Base-by-base conservation (phyloP, 768 basidiomycete species). In the Boletus edulis region DNA sequence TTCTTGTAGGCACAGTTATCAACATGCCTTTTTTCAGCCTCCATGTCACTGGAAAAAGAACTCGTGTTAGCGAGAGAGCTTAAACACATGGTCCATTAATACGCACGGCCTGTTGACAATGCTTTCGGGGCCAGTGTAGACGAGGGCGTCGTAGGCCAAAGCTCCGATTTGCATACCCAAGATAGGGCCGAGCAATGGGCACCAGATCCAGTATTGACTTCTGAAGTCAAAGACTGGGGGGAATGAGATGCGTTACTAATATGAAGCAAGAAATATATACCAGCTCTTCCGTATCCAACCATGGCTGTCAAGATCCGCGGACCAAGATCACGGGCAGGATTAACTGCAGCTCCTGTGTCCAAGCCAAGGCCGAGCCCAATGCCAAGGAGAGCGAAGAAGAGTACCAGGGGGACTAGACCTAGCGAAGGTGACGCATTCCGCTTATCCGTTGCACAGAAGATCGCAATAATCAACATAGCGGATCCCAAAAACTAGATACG, bases 121-220 rank as follows among this genome's bases (percentile, higher is more conserved):
- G 48, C 77, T 80, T 51, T 87, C 84, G 5, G 75, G 60, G 17
- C 83, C 86, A 4, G 75, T 75, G 69, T 78, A 86, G 51, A 88
- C 52, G 56, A 85, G 72, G 3, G 72, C 42, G 60, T 89, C 87
- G 58, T 89, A 89, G 38, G 81, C 56, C 51, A 82, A 67, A 5
- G 76, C 73, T 13, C 81, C 87, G 6, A 71, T 64, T 54, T 81
- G 76, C 46, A 77, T 84, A 24, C 87, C 87, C 34, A 80, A 57
- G 63, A 87, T 79, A 10, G 85, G 81, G 2, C 73, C 84, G 38
- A 85, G 67, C 17, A 86, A 62, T 3, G 85, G 81, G 60, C 81
- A 81, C 87, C 87, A 89, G 35, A 89, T 56, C 87, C 86, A 89
- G 62, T 88, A 89, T 54, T 89, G 86, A 61, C 76, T 80, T 59